Conservation (phyloP, 2,329 filamentous ascomycete genomes). For the Trichoderma sp. region DNA sequence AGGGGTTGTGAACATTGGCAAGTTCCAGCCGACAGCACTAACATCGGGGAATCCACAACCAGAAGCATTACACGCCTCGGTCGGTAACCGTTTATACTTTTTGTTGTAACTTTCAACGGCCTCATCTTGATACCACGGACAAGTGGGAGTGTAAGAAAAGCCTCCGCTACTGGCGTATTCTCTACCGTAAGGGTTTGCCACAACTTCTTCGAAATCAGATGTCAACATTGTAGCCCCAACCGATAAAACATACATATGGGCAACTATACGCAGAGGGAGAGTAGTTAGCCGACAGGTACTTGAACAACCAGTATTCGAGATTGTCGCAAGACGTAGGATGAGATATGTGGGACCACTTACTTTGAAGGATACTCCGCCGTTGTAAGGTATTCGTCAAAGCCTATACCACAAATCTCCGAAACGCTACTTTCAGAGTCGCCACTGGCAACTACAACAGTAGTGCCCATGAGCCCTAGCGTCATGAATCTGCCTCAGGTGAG, state of each 20-base stretch:
- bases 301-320: not conserved
- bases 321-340: not conserved
- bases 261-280: not conserved
- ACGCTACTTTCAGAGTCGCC: not conserved
- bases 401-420: not conserved
- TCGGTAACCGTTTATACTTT: not conserved
- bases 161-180: not conserved
- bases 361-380: not conserved
- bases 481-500: not conserved
- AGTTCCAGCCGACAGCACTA: not conserved
- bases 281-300: not conserved
- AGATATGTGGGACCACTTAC: not conserved
- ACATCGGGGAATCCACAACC: constrained; percentile 11
- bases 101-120: not conserved
- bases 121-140: not conserved
- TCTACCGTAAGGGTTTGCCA: not conserved
- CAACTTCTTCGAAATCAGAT: not conserved
- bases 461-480: constrained; percentile 9
- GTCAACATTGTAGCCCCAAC: not conserved
- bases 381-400: not conserved
- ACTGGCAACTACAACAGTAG: not conserved
- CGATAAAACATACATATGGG: not conserved
- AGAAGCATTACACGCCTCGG: not conserved
- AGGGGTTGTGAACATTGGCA: not conserved
- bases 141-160: not conserved